These are phyloP conservation scores for Agastache rugosa DNA, from an alignment of 257 asterid species.

Conservation along the genomic window DNA sequence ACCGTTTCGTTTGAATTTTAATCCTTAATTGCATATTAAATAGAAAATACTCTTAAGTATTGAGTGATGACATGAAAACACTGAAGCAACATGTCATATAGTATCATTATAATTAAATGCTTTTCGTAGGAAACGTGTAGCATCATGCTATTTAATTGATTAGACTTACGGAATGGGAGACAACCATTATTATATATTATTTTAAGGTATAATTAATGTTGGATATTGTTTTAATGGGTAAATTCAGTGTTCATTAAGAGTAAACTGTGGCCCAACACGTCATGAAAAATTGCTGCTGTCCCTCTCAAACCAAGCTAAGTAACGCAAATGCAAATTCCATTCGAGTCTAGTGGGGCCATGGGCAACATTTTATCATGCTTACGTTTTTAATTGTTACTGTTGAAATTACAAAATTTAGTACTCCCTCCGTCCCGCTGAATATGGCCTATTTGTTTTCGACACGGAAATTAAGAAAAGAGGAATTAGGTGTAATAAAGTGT, in stretches of 20 bases:
- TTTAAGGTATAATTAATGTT: constrained; percentile 9
- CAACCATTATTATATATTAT: not conserved
- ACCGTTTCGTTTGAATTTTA: too few relatives aligned
- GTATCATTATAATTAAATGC: too few relatives aligned
- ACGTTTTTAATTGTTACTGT: not conserved
- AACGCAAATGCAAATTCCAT: too few relatives aligned
- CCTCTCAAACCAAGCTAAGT: not conserved
- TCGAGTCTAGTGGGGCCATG: not conserved
- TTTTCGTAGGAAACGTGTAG: constrained; percentile 34
- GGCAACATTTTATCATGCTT: not conserved
- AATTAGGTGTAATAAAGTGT: too few relatives aligned
- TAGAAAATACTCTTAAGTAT: too few relatives aligned
- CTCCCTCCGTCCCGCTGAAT: too few relatives aligned
- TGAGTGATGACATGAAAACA: too few relatives aligned
- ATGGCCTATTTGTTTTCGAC: too few relatives aligned
- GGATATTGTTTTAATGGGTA: constrained; percentile 11
- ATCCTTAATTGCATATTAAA: too few relatives aligned
- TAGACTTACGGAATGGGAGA: constrained; percentile 4
- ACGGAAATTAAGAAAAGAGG: too few relatives aligned
- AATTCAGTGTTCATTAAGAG: constrained; percentile 37
- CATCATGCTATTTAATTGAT: not conserved
- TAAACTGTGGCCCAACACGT: constrained; percentile 15
- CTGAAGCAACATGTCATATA: too few relatives aligned
- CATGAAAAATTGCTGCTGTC: not conserved
- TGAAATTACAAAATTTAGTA: too few relatives aligned